These are phyloP conservation scores for Arctium lappa DNA, from an alignment of 129 eudicot genomes.

Conservation along the genomic window DNA sequence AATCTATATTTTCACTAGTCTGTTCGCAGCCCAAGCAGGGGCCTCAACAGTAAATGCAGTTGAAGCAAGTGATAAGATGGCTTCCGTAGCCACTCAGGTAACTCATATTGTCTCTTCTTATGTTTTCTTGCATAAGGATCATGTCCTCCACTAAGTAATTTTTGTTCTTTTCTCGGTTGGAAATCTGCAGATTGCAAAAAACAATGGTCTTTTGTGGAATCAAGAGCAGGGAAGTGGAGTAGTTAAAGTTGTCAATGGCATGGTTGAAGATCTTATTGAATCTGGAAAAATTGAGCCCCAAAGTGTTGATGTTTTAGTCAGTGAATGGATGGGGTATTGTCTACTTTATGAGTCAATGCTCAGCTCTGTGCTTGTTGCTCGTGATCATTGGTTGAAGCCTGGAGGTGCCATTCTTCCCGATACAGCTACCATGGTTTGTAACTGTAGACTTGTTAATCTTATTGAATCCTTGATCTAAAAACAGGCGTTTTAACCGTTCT, in stretches of 20 bases:
- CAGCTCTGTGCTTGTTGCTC: slow-evolving; percentile 79
- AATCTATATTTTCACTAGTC: slow-evolving; percentile 43
- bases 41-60: slow-evolving; percentile 82
- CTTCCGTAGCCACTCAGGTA: slow-evolving; percentile 87
- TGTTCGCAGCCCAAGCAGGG: slow-evolving; percentile 96
- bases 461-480: neutral
- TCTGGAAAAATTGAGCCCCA: slow-evolving; percentile 50
- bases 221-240: slow-evolving; percentile 40
- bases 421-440: slow-evolving; percentile 87
- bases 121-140: neutral
- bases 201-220: slow-evolving; percentile 52
- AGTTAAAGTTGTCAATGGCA: slow-evolving; percentile 68
- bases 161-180: neutral
- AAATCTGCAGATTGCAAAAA: slow-evolving; percentile 68
- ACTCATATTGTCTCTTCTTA: neutral
- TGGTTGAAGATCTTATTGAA: slow-evolving; percentile 78
- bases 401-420: slow-evolving; percentile 98
- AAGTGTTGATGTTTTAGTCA: slow-evolving; percentile 77
- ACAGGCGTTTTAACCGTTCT: neutral
- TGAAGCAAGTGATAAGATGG: slow-evolving; percentile 96
- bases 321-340: slow-evolving; percentile 99
- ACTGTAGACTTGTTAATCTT: neutral
- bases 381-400: slow-evolving; percentile 91
- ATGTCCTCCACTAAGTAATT: neutral
- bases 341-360: slow-evolving; percentile 95